phyloP scores from a whole-genome alignment of 345 rosid genomes.

The Melaleuca quinquenervia region DNA sequence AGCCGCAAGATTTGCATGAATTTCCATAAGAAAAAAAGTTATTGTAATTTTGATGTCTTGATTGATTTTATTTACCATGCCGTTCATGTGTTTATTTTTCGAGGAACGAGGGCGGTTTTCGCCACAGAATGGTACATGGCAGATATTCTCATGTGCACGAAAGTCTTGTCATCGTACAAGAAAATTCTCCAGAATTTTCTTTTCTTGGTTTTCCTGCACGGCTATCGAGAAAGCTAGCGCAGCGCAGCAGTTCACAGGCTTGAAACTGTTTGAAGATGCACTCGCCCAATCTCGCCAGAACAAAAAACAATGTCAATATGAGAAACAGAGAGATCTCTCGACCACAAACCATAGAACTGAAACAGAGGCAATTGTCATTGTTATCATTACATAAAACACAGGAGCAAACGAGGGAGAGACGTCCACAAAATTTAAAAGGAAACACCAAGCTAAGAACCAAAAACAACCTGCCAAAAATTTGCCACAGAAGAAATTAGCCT shows the following conservation, averaged over 20 bases:
- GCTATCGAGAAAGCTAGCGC: not conserved
- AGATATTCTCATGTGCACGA: not conserved
- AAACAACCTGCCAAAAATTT: not conserved
- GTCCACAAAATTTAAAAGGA: not conserved
- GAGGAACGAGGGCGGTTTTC: not conserved
- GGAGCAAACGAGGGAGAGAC: not conserved
- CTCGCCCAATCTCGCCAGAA: not conserved
- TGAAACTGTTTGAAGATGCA: not conserved
- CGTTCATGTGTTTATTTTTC: not conserved
- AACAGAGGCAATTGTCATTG: not conserved
- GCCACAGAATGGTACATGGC: not conserved
- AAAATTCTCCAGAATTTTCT: not conserved
- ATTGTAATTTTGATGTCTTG: fast-evolving
- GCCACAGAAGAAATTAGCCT: not conserved
- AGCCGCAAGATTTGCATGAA: not conserved
- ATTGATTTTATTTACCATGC: not conserved
- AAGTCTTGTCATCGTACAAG: not conserved
- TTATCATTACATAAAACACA: not conserved
- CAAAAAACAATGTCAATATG: not conserved
- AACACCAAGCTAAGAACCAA: not conserved
- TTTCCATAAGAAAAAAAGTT: not conserved
- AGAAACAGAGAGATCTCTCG: not conserved
- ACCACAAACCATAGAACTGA: not conserved
- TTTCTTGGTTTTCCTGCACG: not conserved
- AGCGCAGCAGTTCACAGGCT: not conserved